Evolutionary conservation across 2,329 filamentous ascomycete species (phyloP), one percentile per base, ranked within the genome.

Genomic region (Aspergillus latus): DNA sequence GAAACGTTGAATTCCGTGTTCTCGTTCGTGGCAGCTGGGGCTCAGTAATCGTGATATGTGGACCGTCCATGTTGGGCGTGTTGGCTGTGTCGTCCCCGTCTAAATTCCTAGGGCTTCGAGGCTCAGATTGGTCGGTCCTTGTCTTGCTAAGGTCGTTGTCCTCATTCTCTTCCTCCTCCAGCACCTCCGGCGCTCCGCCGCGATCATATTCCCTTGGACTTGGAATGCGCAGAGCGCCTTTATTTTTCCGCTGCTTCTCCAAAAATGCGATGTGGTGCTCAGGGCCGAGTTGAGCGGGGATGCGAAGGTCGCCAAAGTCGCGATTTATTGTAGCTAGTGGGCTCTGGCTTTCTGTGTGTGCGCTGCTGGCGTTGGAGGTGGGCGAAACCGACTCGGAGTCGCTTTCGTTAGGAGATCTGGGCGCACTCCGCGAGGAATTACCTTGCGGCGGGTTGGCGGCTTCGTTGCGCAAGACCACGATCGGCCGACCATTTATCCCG

Each of bases 251-350:
- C 71, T 97, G 93, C 32, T 88, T 87, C 71, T 96, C 86, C 11
- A 97, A 72, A 66, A 97, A 94, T 5, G 89, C 89, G 66, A 97
- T 95, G 67, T 96, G 90, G 59, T 92, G 88, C 53, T 91, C 88
- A 44, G 88, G 81, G 34, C 82, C 79, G 47, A 83, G 71, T 46
- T 76, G 79, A 3, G 76, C 72, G 0, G 83, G 83, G 8, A 87
- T 66, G 7, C 78, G 77, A 8, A 85, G 75, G 44, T 78, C 77
- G 32, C 84, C 64, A 6, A 82, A 80, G 16, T 59, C 61, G 7
- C 62, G 39, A 15, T 51, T 57, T 26, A 54, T 36, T 4, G 53
- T 57, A 21, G 54, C 36, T n/a, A n/a, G 10, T 13, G 3, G 21
- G 11, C 26, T 58, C 30, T 59, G 56, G 21, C 53, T 56, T 7